phyloP scores from a whole-genome alignment of 192 early-diverging fungal genomes.

The Backusella tuberculispora region DNA sequence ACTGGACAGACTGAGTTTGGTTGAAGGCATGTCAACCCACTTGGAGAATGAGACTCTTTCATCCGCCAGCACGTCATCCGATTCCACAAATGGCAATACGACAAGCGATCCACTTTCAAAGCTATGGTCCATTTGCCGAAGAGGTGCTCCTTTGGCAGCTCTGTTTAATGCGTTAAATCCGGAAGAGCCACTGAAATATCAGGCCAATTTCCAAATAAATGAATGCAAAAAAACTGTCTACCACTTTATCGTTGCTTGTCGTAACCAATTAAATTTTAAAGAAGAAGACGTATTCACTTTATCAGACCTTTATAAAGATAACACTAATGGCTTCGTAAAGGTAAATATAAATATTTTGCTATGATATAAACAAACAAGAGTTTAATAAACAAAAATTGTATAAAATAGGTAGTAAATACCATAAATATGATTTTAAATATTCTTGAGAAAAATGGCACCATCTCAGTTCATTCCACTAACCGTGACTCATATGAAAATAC shows the following conservation, averaged over 20 bases:
- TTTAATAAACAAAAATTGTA: neutral
- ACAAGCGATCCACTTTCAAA: conserved; percentile 70
- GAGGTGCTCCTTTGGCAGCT: conserved; percentile 71
- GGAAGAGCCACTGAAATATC: conserved; percentile 59
- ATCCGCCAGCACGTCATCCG: conserved; percentile 20
- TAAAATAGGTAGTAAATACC: conserved; percentile 75
- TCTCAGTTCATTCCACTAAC: conserved; percentile 39
- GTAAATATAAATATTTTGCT: conserved; percentile 45
- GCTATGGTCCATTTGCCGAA: conserved; percentile 73
- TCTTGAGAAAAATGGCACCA: conserved; percentile 70
- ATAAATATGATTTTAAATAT: conserved; percentile 77
- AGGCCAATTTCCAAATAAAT: conserved; percentile 58
- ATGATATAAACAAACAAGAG: neutral
- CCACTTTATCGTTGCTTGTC: conserved; percentile 88
- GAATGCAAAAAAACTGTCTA: conserved; percentile 85
- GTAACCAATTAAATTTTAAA: conserved; percentile 69
- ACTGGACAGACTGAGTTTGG: conserved; percentile 71
- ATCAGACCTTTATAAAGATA: conserved; percentile 88
- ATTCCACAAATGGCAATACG: conserved; percentile 22
- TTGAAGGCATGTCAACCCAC: conserved; percentile 70
- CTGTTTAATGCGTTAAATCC: conserved; percentile 75
- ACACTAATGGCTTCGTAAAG: conserved; percentile 97
- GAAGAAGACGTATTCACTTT: conserved; percentile 85
- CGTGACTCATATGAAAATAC: conserved; percentile 55
- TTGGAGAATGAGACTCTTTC: conserved; percentile 49